Conservation (phyloP, 768 basidiomycete species). For the Clathrus columnatus region DNA sequence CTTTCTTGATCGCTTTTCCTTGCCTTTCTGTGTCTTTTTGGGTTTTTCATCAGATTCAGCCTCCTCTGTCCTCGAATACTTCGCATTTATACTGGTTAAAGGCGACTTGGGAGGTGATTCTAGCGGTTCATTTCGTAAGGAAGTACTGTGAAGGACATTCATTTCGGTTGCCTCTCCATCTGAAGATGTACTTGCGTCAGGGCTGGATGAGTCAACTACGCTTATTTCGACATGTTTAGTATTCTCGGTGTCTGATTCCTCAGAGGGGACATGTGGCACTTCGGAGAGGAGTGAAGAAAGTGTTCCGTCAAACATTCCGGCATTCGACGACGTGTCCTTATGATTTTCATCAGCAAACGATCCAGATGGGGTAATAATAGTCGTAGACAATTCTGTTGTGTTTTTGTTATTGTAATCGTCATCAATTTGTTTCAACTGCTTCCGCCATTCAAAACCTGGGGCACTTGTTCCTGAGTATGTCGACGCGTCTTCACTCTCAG, state of each 20-base stretch:
- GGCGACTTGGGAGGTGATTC: neutral
- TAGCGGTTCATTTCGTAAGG: too few relatives aligned
- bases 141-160: too few relatives aligned
- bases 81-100: neutral
- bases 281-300: neutral
- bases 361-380: neutral
- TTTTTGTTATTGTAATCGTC: conserved; percentile 22
- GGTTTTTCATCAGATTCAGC: conserved; percentile 11
- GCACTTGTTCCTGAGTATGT: neutral
- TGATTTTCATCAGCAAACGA: neutral
- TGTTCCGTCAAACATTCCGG: conserved; percentile 3
- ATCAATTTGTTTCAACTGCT: conserved; percentile 34
- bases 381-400: neutral
- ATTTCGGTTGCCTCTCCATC: too few relatives aligned
- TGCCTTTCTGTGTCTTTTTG: conserved; percentile 21
- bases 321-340: neutral
- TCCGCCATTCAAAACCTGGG: conserved; percentile 34
- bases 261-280: neutral
- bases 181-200: too few relatives aligned
- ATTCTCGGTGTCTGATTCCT: neutral
- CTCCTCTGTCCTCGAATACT: neutral
- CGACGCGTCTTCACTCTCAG: conserved; percentile 5
- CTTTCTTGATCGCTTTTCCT: conserved; percentile 4
- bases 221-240: neutral
- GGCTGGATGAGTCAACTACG: too few relatives aligned